A percentile compares a stretch with the other conserved stretches of the same genome.
Conservation (phyloP, 495 filamentous ascomycete genomes). For the Podospora pseudopauciseta region DNA sequence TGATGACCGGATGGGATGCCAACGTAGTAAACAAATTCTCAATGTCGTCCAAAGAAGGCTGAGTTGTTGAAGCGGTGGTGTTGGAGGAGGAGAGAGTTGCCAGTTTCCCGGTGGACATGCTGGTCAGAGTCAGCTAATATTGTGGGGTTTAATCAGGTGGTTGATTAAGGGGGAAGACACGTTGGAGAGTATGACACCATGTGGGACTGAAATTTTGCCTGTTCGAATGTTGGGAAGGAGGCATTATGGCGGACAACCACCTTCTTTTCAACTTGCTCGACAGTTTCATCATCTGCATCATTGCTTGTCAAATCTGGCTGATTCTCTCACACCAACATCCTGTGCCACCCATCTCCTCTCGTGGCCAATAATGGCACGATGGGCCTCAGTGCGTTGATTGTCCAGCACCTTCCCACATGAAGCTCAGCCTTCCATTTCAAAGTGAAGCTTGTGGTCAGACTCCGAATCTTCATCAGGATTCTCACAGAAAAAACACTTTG, state of each 20-base stretch:
- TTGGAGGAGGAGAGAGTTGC: background rate
- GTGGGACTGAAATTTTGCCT: too few species aligned
- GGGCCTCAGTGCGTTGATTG: slow-evolving; percentile 19
- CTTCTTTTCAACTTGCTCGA: background rate
- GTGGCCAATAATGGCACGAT: background rate
- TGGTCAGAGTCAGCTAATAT: background rate
- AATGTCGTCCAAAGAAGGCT: background rate
- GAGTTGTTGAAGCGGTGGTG: background rate
- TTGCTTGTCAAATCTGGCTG: too few species aligned
- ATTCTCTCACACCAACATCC: background rate
- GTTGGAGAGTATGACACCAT: background rate
- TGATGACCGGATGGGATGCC: background rate
- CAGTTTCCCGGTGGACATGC: background rate
- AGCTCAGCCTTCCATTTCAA: background rate
- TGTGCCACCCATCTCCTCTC: background rate
- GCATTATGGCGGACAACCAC: background rate
- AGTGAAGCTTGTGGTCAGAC: background rate
- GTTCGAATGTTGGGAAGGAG: background rate
- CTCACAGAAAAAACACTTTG: background rate
- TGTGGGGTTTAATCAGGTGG: background rate
- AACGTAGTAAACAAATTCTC: background rate
- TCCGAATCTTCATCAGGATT: slow-evolving; percentile 1
- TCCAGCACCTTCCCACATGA: background rate
- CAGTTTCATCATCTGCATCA: background rate
- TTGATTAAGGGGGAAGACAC: background rate